A percentile compares a stretch with the other conserved stretches of the same genome.
Conservation (phyloP, 1,284 basidiomycete genomes). For the Puccinia novopanici region DNA sequence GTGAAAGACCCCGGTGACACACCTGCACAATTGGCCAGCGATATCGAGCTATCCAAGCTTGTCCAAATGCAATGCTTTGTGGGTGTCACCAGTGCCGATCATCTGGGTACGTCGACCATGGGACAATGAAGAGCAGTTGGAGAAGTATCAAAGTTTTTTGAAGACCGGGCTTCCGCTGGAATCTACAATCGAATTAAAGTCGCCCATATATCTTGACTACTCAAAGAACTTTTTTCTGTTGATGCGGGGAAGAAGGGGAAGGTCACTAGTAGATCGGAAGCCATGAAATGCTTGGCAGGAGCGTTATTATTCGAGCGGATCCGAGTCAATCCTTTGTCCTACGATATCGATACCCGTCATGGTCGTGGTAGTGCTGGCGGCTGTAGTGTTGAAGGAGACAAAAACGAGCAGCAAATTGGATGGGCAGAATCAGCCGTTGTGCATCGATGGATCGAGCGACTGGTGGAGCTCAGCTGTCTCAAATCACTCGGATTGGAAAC, state of each 20-base stretch:
- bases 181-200: conserved; percentile 52
- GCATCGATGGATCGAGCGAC: conserved; percentile 25
- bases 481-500: conserved; percentile 29
- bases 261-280: conserved; percentile 11
- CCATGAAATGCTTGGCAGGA: conserved; percentile 28
- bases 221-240: neutral
- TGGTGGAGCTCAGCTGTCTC: conserved; percentile 40
- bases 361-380: conserved; percentile 11
- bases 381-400: neutral
- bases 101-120: conserved; percentile 49
- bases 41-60: conserved; percentile 54
- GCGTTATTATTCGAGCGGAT: conserved; percentile 26
- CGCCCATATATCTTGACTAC: neutral
- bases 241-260: neutral
- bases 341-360: conserved; percentile 35
- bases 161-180: conserved; percentile 55
- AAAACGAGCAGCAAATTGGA: conserved; percentile 1
- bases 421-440: conserved; percentile 33
- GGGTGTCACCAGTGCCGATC: neutral
- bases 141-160: conserved; percentile 54
- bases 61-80: conserved; percentile 56
- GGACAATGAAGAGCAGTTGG: conserved; percentile 54
- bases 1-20: conserved; percentile 20
- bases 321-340: conserved; percentile 34
- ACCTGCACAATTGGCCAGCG: conserved; percentile 54